phyloP scores from a whole-genome alignment of 129 eudicot species.

The Tanacetum coccineum region DNA sequence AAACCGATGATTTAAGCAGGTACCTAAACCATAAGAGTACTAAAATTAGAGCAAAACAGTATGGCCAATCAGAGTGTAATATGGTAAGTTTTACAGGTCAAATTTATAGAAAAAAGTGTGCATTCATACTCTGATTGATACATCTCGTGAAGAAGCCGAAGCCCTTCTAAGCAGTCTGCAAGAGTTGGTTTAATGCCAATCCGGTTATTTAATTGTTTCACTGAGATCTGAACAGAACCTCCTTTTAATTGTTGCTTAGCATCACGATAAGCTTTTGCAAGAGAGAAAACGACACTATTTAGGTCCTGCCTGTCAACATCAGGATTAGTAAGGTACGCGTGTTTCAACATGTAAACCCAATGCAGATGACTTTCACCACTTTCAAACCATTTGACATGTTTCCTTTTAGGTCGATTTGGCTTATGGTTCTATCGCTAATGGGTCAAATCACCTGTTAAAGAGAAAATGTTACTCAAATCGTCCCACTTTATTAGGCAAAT shows the following conservation, averaged over 20 bases:
- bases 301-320: slow-evolving; percentile 58
- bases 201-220: slow-evolving; percentile 56
- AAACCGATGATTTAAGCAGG: slow-evolving; percentile 49
- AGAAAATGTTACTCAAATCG: background rate
- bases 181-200: slow-evolving; percentile 73
- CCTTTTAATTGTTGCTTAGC: slow-evolving; percentile 69
- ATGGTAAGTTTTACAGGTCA: background rate
- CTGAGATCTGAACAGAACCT: slow-evolving; percentile 46
- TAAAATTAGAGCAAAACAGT: background rate
- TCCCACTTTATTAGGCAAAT: background rate
- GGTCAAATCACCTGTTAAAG: background rate
- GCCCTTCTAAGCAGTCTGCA: slow-evolving; percentile 80
- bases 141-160: slow-evolving; percentile 74
- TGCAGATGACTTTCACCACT: too few species aligned
- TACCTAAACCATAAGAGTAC: slow-evolving; percentile 39
- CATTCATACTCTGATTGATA: slow-evolving; percentile 72
- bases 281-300: slow-evolving; percentile 39
- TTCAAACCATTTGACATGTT: background rate
- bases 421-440: background rate
- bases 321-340: slow-evolving; percentile 13
- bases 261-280: slow-evolving; percentile 65
- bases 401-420: background rate
- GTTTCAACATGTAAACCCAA: background rate
- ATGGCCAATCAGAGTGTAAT: background rate
- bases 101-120: background rate